Evolutionary conservation across 129 eudicot genomes (phyloP).

Genomic region (Sambucus nigra): DNA sequence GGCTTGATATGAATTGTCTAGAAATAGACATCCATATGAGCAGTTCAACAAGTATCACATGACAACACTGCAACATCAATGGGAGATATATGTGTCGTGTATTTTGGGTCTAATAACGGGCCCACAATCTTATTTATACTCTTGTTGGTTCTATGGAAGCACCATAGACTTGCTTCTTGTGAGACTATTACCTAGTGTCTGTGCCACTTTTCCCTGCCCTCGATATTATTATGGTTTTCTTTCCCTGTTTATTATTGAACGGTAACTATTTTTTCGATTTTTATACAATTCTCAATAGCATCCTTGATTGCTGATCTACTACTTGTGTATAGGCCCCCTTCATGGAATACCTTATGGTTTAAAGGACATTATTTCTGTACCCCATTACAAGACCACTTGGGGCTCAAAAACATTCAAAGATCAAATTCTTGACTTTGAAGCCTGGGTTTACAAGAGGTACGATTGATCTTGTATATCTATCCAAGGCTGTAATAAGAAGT

Average conservation of each 20-base stretch:
- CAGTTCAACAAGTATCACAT: too few species aligned
- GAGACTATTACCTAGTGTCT: too few species aligned
- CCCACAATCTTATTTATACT: too few species aligned
- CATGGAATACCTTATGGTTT: slow-evolving; percentile 97
- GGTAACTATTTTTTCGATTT: too few species aligned
- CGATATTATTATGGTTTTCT: neutral
- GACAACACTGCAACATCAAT: too few species aligned
- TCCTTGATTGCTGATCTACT: neutral
- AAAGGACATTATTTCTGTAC: slow-evolving; percentile 88
- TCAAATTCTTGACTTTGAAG: slow-evolving; percentile 81
- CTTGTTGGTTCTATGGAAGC: too few species aligned
- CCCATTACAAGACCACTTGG: slow-evolving; percentile 83
- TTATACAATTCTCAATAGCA: neutral
- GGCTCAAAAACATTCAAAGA: slow-evolving; percentile 71
- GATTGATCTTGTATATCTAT: neutral
- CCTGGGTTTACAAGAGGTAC: slow-evolving; percentile 95
- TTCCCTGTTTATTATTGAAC: neutral
- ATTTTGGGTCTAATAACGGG: too few species aligned
- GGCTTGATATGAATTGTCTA: too few species aligned
- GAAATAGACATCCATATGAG: too few species aligned
- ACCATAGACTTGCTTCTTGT: too few species aligned
- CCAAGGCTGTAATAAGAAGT: neutral
- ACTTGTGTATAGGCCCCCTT: slow-evolving; percentile 50
- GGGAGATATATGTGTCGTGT: too few species aligned
- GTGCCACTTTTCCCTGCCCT: too few species aligned